A percentile compares a stretch with the other conserved stretches of the same genome.
Conservation (phyloP, 805 yeast genomes). For the Ogataea wickerhamii region DNA sequence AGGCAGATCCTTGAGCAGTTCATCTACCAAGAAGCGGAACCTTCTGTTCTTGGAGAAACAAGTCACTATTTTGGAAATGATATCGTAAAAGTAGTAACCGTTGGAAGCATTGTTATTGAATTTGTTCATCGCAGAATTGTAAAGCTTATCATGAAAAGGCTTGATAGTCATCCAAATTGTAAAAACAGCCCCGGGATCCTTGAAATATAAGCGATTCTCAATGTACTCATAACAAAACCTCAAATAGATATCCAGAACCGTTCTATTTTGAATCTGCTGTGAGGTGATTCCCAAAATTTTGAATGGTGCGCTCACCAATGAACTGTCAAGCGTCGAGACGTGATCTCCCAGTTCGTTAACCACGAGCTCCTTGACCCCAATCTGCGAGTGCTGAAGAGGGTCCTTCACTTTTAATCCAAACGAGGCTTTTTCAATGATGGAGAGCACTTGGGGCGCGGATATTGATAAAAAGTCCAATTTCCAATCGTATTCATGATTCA, state of each 20-base stretch:
- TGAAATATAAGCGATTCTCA: conserved; percentile 18
- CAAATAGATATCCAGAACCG: conserved; percentile 25
- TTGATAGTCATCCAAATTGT: conserved; percentile 26
- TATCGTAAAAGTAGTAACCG: conserved; percentile 28
- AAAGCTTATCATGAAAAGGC: conserved; percentile 29
- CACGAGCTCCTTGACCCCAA: conserved; percentile 3
- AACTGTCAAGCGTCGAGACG: conserved; percentile 4
- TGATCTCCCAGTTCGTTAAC: conserved; percentile 13
- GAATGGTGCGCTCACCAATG: not conserved
- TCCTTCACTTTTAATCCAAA: not conserved
- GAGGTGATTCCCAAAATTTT: not conserved
- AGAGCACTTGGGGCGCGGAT: conserved; percentile 9
- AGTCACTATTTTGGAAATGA: conserved; percentile 25
- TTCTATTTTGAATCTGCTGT: not conserved
- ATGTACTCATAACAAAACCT: conserved; percentile 28
- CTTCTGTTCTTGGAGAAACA: conserved; percentile 30
- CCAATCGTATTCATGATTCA: conserved; percentile 7
- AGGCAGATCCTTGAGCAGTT: conserved; percentile 30
- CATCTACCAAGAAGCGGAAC: conserved; percentile 24
- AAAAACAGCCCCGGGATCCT: conserved; percentile 29
- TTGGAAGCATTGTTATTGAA: conserved; percentile 27
- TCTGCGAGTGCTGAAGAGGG: not conserved
- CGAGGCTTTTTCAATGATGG: conserved; percentile 12
- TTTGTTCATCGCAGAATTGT: conserved; percentile 23
- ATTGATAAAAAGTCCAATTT: conserved; percentile 6